Conservation (phyloP, 2,329 filamentous ascomycete genomes). For the Dothiorella sarmentorum region DNA sequence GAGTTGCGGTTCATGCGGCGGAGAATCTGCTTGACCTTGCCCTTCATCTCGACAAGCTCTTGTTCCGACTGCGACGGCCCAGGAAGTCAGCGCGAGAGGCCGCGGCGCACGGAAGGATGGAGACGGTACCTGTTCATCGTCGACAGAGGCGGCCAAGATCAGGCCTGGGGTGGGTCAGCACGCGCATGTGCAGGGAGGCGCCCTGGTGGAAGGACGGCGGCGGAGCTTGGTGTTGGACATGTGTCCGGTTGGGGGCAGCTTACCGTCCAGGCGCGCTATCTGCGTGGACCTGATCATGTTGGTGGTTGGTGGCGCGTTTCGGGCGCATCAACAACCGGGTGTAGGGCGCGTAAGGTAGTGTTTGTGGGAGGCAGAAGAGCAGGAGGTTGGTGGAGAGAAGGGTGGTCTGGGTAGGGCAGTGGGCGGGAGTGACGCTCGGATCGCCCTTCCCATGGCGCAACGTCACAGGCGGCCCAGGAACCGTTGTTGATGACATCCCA, state of each 20-base stretch:
- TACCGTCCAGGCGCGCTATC: conserved; percentile 90
- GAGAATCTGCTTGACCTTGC: conserved; percentile 85
- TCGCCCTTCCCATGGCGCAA: not conserved
- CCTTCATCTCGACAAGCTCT: conserved; percentile 77
- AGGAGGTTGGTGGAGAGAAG: not conserved
- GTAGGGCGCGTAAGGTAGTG: not conserved
- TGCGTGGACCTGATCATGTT: conserved; percentile 87
- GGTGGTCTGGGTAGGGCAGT: not conserved
- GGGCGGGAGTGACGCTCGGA: conserved; percentile 8
- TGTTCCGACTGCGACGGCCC: conserved; percentile 56
- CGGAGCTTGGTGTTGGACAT: conserved; percentile 17
- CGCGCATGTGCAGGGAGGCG: not conserved
- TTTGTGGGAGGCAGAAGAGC: not conserved
- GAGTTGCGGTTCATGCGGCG: conserved; percentile 84
- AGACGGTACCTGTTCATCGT: conserved; percentile 69
- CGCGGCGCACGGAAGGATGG: not conserved
- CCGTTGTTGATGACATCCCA: not conserved
- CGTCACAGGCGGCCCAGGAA: not conserved
- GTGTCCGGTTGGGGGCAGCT: conserved; percentile 21
- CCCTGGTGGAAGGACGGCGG: conserved; percentile 12
- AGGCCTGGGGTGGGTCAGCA: conserved; percentile 60
- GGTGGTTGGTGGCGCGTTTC: not conserved
- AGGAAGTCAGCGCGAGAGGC: conserved; percentile 18
- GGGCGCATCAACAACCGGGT: conserved; percentile 8
- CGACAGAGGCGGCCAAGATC: conserved; percentile 90